A percentile compares a stretch with the other conserved stretches of the same genome.
Conservation (phyloP, 192 early-diverging fungal genomes). For the Coemansia nantahalensis region DNA sequence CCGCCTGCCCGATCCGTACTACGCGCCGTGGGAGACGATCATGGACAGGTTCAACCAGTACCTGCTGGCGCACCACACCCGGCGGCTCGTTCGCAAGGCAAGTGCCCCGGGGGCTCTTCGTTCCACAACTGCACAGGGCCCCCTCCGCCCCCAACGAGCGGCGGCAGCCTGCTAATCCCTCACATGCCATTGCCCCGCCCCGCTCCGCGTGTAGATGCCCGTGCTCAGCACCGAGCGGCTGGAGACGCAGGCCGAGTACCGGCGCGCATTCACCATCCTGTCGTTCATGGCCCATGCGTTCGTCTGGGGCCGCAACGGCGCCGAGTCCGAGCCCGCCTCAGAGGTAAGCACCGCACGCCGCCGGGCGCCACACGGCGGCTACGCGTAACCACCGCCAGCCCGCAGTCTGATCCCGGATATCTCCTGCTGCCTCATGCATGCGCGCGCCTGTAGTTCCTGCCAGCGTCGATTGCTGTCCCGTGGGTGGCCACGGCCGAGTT, state of each 20-base stretch:
- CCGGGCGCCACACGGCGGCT: no score
- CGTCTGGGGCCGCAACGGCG: constrained; percentile 86
- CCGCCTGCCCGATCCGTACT: constrained; percentile 75
- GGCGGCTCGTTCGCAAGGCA: constrained; percentile 69
- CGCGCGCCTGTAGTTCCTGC: constrained; percentile 56
- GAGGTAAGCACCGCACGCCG: constrained; percentile 53
- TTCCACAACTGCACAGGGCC: no score
- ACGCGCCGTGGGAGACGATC: constrained; percentile 82
- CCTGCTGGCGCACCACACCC: constrained; percentile 65
- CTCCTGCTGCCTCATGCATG: not conserved
- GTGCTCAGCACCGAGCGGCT: constrained; percentile 64
- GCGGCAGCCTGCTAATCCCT: no score
- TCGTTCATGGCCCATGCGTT: constrained; percentile 89
- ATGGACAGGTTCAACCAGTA: constrained; percentile 76
- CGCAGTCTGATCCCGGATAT: no score
- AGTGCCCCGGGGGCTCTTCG: not conserved
- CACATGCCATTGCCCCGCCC: no score
- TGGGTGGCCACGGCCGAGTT: constrained; percentile 72
- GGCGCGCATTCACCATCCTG: constrained; percentile 83
- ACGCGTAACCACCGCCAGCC: not conserved
- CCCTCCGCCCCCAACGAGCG: no score
- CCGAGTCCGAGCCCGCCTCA: constrained; percentile 53
- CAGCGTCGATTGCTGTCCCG: constrained; percentile 75
- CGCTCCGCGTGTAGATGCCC: constrained; percentile 61
- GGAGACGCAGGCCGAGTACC: constrained; percentile 65